Evolutionary conservation across 768 basidiomycete genomes (phyloP), one percentile per base, ranked within the genome.

Genomic region (Suillus cothurnatus): DNA sequence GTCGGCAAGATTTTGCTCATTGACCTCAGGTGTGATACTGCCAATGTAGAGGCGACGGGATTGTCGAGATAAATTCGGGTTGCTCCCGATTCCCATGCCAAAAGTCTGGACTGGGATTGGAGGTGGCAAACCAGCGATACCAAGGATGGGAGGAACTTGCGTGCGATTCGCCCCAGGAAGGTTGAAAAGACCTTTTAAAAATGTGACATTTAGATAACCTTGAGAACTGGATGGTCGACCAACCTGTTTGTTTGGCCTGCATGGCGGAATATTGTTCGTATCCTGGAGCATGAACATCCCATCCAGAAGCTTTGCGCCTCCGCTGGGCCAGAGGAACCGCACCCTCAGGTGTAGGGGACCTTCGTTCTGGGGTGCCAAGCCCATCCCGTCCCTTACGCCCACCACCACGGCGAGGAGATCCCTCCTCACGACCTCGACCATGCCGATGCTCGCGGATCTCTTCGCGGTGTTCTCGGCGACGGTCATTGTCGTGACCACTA

Each of bases 171-270:
- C 94, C 55, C 96, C 95, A 52, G 97, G 97, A 62, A 98, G 88
- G 73, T 97, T 96, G 84, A 98, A 98, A 67, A 97, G 84, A 66
- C 97, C 97, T 94, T 31, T 53, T 71, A 19, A 67, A 61, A 72
- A 17, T 50, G 62, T 26, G 67, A 17, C 66, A 28, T 69, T 68
- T 38, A 67, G 64, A 49, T 60, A 64, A 19, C 38, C 31, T 58
- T 61, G 41, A 58, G 36, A 34, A 28, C 1, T 12, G 45, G 23
- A 60, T 32, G 8, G 6, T 36, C 60, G 64, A 43, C 82, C 60
- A 69, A 94, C 97, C 97, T 50, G 96, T 98, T 80, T 95, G 92
- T 78, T 99, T 99, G n/a, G 97, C 97, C 75, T 98, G 95, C 83
- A 95, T 85, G 19, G 97, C 95, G 6, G 90, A 91, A 71, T 97